Percentiles rank a stretch among this genome's conserved stretches.
Conservation (phyloP, 163 green algal species). For the Scenedesmus sp. region DNA sequence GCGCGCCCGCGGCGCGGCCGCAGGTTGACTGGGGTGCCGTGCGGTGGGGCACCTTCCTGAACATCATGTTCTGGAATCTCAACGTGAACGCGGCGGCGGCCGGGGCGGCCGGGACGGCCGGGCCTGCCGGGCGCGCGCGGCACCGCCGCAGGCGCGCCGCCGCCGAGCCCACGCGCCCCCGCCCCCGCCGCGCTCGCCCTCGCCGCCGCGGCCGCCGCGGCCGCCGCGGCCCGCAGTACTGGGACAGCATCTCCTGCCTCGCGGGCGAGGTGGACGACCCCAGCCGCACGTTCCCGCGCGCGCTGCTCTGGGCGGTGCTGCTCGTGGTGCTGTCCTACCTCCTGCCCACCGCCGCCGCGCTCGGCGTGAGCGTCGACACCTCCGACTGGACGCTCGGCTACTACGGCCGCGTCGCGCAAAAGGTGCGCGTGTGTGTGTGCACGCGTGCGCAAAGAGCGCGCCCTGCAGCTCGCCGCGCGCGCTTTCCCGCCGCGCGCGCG, state of each 20-base stretch:
- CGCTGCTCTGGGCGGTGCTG: constrained; percentile 75
- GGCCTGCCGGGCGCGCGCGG: too few relatives aligned
- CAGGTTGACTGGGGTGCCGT: constrained; percentile 66
- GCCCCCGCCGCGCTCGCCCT: too few relatives aligned
- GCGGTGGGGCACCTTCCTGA: constrained; percentile 83
- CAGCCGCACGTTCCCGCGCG: constrained; percentile 83
- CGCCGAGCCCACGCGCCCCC: too few relatives aligned
- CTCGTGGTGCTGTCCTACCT: constrained; percentile 89
- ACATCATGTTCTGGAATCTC: constrained; percentile 93
- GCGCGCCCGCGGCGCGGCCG: too few relatives aligned
- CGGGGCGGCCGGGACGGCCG: too few relatives aligned
- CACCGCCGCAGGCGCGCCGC: too few relatives aligned
- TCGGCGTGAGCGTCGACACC: constrained; percentile 71
- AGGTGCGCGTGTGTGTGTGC: constrained; percentile 57
- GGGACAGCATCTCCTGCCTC: constrained; percentile 38
- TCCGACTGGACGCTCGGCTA: constrained; percentile 87
- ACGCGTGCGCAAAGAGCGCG: too few relatives aligned
- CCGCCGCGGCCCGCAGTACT: constrained; percentile 33
- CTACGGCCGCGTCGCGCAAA: constrained; percentile 76
- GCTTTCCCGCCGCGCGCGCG: too few relatives aligned
- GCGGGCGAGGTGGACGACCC: constrained; percentile 88
- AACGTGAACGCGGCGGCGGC: constrained; percentile 33
- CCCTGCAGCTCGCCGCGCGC: too few relatives aligned
- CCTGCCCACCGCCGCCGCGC: constrained; percentile 86
- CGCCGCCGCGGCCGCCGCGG: too few relatives aligned